Percentiles rank a stretch among this genome's conserved stretches.
phyloP scores from a whole-genome alignment of 2,329 filamentous ascomycete species.

The Biscogniauxia mediterranea region DNA sequence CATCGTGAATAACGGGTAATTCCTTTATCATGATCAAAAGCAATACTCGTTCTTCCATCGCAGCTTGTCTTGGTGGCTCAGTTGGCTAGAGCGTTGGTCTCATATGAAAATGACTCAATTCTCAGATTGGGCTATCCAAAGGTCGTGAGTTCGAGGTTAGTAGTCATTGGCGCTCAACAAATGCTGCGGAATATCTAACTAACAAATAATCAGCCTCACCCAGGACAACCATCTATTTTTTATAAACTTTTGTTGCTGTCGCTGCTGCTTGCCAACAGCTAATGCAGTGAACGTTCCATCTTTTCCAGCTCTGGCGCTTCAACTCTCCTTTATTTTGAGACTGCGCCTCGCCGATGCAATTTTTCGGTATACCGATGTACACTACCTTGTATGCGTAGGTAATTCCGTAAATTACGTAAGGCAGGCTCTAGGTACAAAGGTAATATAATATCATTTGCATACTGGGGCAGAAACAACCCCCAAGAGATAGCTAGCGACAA shows the following conservation, averaged over 20 bases:
- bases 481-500: too few species aligned
- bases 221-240: neutral
- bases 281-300: neutral
- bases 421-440: constrained; percentile 1
- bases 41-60: neutral
- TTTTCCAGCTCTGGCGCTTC: neutral
- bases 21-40: too few species aligned
- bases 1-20: too few species aligned
- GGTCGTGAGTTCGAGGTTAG: constrained; percentile 45
- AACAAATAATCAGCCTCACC: neutral
- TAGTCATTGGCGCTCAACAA: neutral
- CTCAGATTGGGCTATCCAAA: constrained; percentile 34
- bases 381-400: neutral
- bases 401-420: neutral
- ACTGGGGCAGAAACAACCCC: too few species aligned
- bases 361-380: neutral
- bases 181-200: neutral
- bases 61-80: neutral
- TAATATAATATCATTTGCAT: constrained; percentile 10
- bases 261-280: neutral
- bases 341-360: too few species aligned
- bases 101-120: constrained; percentile 1
- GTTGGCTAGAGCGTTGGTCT: constrained; percentile 3
- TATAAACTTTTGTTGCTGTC: neutral
- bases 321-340: neutral